Evolutionary conservation across 2,329 filamentous ascomycete genomes (phyloP), one percentile per base, ranked within the genome.

Genomic region (Pseudopithomyces maydicus): DNA sequence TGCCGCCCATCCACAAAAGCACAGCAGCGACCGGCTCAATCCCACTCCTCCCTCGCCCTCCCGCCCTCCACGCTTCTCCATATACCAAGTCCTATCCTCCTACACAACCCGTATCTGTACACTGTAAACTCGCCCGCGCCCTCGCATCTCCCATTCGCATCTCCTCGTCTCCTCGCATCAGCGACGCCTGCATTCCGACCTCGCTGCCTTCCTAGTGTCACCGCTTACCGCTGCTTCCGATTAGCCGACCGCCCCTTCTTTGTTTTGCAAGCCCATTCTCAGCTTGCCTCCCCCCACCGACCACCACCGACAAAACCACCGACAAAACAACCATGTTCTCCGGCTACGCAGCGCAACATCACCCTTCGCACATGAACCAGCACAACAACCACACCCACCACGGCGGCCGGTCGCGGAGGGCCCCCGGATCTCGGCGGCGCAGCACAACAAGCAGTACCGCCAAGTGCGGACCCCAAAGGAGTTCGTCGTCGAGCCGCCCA

Each of bases 381-480:
- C 67, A 81, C 70, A 84, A 88, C 63, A 84, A 88, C 63, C 90
- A 95, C 80, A 89, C 85, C 77, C 89, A 94, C 79, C 90, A 95
- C 77, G 89, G 87, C 71, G 90, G 91, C 70, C 91, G 94, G 71
- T 93, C 90, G 76, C 90, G 94, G 72, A 87, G 94, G 73, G 90
- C 89, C 42, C 90, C 92, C 87, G 93, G 69, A 83, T 95, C 68
- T 89, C 89, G 41, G 88, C 91, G 51, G 85, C 89, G 43, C 92
- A 96, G 74, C 92, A 94, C 79, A 91, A 96, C 74, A 90, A 92
- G 77, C 92, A 97, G 78, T 92, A 91, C 74, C 90, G 92, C 62
- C 88, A 89, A 63, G 89, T 93, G 53, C 89, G 91, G 73, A 90
- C 88, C 71, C 91, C 94, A 79, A 93, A 96, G 78, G 92, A 97